Evolutionary conservation across 345 rosid species (phyloP).

Genomic region (Eucalyptus coolabah): DNA sequence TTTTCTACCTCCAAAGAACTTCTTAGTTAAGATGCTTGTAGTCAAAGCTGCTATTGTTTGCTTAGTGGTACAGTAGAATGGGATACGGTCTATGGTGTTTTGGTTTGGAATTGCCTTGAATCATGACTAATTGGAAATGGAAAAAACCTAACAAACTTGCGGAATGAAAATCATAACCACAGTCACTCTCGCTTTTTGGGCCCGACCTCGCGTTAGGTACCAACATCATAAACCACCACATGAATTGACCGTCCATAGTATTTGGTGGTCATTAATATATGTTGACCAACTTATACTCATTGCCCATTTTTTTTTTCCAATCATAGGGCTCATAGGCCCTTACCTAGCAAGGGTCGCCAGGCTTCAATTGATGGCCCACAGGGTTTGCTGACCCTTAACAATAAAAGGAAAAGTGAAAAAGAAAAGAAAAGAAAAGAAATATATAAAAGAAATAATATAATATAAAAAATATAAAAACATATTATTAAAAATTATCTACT

Average conservation of each 20-base stretch:
- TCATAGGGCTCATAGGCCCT: background rate
- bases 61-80: background rate
- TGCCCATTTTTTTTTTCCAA: background rate
- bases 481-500: no score
- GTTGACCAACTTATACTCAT: background rate
- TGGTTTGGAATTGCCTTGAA: background rate
- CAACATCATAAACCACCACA: background rate
- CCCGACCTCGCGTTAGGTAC: background rate
- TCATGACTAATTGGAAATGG: background rate
- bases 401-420: no score
- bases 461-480: no score
- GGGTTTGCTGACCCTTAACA: accelerated
- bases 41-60: background rate
- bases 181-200: background rate
- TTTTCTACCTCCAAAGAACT: background rate
- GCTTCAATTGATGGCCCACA: no score
- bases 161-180: background rate
- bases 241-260: background rate
- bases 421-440: no score
- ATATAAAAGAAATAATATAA: no score
- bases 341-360: background rate
- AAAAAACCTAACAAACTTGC: background rate
- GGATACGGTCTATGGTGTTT: background rate
- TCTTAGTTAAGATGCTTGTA: background rate
- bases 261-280: background rate